A percentile compares a stretch with the other conserved stretches of the same genome.
These are phyloP conservation scores for Saccharomycopsis lassenensis DNA, from an alignment of 805 yeast species.

Conservation along the genomic window DNA sequence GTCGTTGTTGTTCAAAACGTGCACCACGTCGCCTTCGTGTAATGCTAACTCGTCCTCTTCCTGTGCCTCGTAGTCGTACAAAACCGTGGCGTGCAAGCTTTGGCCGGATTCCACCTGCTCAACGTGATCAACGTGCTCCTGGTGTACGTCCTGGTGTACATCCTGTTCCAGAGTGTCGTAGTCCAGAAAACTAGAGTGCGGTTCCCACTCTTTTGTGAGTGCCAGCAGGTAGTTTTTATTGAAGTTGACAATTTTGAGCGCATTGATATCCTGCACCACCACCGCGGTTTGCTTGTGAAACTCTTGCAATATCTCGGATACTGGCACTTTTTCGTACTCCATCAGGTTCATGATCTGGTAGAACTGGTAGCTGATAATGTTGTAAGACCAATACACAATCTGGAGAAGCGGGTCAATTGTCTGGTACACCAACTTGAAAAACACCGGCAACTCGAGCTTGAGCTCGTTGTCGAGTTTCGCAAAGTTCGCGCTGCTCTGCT, in stretches of 20 bases:
- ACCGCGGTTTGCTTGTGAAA: slow-evolving; percentile 1
- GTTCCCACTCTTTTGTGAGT: slow-evolving; percentile 1
- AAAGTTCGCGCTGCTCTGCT: slow-evolving; percentile 6
- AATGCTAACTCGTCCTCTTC: slow-evolving; percentile 29
- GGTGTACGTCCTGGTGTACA: neutral
- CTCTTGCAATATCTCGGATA: slow-evolving; percentile 4
- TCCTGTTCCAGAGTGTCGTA: neutral
- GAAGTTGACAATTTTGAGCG: slow-evolving; percentile 11
- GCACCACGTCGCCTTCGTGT: slow-evolving; percentile 26
- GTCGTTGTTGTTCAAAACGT: slow-evolving; percentile 26
- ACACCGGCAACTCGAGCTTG: slow-evolving; percentile 16
- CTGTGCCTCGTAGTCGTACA: slow-evolving; percentile 10
- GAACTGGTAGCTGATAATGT: slow-evolving; percentile 13
- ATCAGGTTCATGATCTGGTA: slow-evolving; percentile 11
- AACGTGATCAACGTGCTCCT: neutral
- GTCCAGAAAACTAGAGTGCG: neutral
- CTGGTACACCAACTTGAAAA: slow-evolving; percentile 13
- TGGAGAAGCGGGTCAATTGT: slow-evolving; percentile 9
- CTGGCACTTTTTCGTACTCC: slow-evolving; percentile 3
- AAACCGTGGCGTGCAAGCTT: slow-evolving; percentile 1
- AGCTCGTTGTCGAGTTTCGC: slow-evolving; percentile 7
- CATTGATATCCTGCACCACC: slow-evolving; percentile 3
- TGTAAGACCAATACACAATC: slow-evolving; percentile 16
- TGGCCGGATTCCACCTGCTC: neutral
- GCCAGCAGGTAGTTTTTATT: slow-evolving; percentile 7